phyloP scores from a whole-genome alignment of 768 basidiomycete species.

The Lyophyllum atratum region DNA sequence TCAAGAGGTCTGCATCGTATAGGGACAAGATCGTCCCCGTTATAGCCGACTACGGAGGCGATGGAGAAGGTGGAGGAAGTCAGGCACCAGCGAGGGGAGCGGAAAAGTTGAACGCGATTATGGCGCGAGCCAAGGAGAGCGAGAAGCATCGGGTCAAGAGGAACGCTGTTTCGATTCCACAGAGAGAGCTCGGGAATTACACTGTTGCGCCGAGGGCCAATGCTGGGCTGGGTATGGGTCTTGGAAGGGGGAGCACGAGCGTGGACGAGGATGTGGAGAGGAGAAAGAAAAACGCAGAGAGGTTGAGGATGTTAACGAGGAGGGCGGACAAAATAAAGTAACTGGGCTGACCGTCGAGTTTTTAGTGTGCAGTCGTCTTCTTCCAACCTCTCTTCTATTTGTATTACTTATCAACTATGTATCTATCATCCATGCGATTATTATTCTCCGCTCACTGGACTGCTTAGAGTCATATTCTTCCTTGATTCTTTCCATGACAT shows the following conservation, averaged over 20 bases:
- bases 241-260: slow-evolving; percentile 50
- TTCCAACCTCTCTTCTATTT: neutral
- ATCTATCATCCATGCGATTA: too few relatives aligned
- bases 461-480: too few relatives aligned
- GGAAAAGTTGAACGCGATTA: slow-evolving; percentile 68
- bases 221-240: slow-evolving; percentile 48
- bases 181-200: slow-evolving; percentile 73
- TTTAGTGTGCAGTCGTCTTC: neutral
- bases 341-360: neutral
- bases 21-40: slow-evolving; percentile 71
- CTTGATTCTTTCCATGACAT: too few relatives aligned
- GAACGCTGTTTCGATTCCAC: slow-evolving; percentile 85
- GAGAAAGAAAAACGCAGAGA: slow-evolving; percentile 73
- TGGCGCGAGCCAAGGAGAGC: slow-evolving; percentile 63
- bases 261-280: slow-evolving; percentile 77
- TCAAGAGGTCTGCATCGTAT: slow-evolving; percentile 85
- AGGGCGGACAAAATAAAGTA: slow-evolving; percentile 32
- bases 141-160: slow-evolving; percentile 72
- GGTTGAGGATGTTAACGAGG: slow-evolving; percentile 63
- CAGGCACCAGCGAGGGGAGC: slow-evolving; percentile 29
- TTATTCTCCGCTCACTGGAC: too few relatives aligned
- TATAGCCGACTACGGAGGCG: slow-evolving; percentile 38
- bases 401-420: neutral
- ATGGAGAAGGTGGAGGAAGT: slow-evolving; percentile 32
- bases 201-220: slow-evolving; percentile 73